A percentile compares a stretch with the other conserved stretches of the same genome.
These are phyloP conservation scores for Microcyclosporella mali DNA, from an alignment of 2,329 filamentous ascomycete genomes.

Conservation along the genomic window DNA sequence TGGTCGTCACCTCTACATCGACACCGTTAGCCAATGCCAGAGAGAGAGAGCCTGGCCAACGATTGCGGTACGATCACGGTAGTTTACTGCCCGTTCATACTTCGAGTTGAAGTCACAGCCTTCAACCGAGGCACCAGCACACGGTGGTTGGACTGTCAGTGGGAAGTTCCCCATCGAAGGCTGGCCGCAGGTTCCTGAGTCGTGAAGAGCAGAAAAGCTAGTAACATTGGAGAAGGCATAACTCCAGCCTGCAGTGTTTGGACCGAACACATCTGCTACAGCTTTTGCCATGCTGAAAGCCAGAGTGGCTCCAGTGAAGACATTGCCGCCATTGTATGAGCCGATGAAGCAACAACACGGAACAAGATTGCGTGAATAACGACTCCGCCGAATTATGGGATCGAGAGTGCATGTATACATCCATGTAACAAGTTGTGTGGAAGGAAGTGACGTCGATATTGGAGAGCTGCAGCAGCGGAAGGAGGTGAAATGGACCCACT, in stretches of 20 bases:
- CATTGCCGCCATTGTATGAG: conserved; percentile 35
- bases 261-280: conserved; percentile 41
- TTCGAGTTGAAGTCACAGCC: conserved; percentile 47
- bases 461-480: too few species aligned
- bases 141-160: conserved; percentile 22
- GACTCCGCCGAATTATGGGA: too few species aligned
- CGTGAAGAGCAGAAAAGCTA: conserved; percentile 44
- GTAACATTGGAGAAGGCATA: conserved; percentile 40
- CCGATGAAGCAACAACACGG: too few species aligned
- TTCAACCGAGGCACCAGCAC: conserved; percentile 19
- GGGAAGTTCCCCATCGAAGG: conserved; percentile 20
- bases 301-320: conserved; percentile 35
- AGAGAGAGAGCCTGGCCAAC: conserved; percentile 54
- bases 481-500: too few species aligned
- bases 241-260: conserved; percentile 52
- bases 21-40: conserved; percentile 51
- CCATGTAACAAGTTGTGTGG: too few species aligned
- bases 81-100: conserved; percentile 43
- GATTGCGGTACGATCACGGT: conserved; percentile 44
- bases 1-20: conserved; percentile 53
- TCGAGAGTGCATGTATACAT: too few species aligned
- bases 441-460: too few species aligned
- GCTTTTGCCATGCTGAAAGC: conserved; percentile 44
- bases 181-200: conserved; percentile 43
- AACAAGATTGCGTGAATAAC: too few species aligned